Evolutionary conservation across 352 stramenopile species (phyloP).

Genomic region (Lagenidium giganteum): DNA sequence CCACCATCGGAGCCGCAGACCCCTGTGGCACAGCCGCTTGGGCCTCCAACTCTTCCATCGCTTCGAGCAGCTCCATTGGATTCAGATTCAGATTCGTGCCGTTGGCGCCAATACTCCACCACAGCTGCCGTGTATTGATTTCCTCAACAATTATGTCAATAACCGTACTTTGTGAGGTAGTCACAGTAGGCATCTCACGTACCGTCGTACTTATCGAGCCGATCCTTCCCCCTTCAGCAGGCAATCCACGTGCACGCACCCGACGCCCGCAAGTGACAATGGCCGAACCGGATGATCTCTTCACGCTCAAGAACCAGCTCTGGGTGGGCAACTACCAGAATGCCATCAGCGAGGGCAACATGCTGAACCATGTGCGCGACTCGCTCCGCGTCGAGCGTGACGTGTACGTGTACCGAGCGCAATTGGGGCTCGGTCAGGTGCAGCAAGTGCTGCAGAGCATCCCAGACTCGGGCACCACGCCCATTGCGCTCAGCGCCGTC

Average conservation of each 20-base stretch:
- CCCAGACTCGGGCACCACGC: slow-evolving; percentile 52
- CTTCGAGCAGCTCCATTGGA: slow-evolving; percentile 57
- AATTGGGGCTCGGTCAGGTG: slow-evolving; percentile 89
- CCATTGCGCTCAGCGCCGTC: slow-evolving; percentile 78
- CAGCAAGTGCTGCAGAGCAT: slow-evolving; percentile 87
- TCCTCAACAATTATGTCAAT: too few species aligned
- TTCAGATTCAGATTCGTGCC: too few species aligned
- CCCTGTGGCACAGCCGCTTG: background rate
- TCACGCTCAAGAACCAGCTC: slow-evolving; percentile 97
- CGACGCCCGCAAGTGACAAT: slow-evolving; percentile 31
- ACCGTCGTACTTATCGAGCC: too few species aligned
- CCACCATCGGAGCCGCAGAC: background rate
- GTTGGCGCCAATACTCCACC: too few species aligned
- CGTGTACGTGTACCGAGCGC: slow-evolving; percentile 91
- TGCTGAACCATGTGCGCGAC: slow-evolving; percentile 83
- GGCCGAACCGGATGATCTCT: slow-evolving; percentile 95
- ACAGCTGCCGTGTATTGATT: too few species aligned
- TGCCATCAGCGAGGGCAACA: slow-evolving; percentile 86
- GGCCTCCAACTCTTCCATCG: slow-evolving; percentile 41
- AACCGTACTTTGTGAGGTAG: too few species aligned
- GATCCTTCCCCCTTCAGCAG: too few species aligned
- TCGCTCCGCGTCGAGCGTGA: slow-evolving; percentile 90
- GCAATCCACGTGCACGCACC: too few species aligned
- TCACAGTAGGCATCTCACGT: too few species aligned
- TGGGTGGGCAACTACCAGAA: slow-evolving; percentile 97